Evolutionary conservation across 208 protist species (phyloP), one percentile per base, ranked within the genome.

Genomic region (Vickermania ingenoplastis): DNA sequence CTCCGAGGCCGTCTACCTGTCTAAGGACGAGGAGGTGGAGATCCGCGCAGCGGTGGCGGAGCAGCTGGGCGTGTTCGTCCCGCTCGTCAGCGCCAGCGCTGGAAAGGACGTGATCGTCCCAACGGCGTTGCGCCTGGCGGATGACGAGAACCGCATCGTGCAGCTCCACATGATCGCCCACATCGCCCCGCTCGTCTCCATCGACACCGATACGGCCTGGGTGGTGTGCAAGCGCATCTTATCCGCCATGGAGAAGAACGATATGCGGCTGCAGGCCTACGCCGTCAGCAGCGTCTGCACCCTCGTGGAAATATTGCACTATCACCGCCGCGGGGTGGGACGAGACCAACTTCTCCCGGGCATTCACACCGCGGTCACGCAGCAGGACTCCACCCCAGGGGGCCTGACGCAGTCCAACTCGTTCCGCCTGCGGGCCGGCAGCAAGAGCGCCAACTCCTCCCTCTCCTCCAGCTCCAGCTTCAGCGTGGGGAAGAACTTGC

Each of bases 21-120:
- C 79, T 17, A 60, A 59, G 17, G 85, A 89, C 56, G 81, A 85
- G 61, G 79, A 81, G 71, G 71, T 75, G 7, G 79, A 87, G 56
- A 79, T 77, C 27, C 81, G 81, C 13, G 79, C 81, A 17, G 74
- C 71, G 7, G 79, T 81, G 41, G 77, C 81, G n/a, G 64, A 76
- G 56, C 81, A 92, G 65, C 59, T 92, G 11, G 68, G 59, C 29
- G 24, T 57, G 1, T 52, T 85, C 23, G 68, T 67, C 22, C 50
- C 64, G 57, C 50, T 58, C 57, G 63, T 73, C 36, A 68, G 58
- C 55, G 31, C 23, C 27, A 45, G 53, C 4, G 57, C 64, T 22
- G 56, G 67, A 14, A 63, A 82, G 67, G 53, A 69, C 50, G 30
- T 60, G 22, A 78, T 62, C 30, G 62, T 65, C 41, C 55, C 69